Evolutionary conservation across 192 early-diverging fungal genomes (phyloP).

Genomic region (Coemansia sp.): DNA sequence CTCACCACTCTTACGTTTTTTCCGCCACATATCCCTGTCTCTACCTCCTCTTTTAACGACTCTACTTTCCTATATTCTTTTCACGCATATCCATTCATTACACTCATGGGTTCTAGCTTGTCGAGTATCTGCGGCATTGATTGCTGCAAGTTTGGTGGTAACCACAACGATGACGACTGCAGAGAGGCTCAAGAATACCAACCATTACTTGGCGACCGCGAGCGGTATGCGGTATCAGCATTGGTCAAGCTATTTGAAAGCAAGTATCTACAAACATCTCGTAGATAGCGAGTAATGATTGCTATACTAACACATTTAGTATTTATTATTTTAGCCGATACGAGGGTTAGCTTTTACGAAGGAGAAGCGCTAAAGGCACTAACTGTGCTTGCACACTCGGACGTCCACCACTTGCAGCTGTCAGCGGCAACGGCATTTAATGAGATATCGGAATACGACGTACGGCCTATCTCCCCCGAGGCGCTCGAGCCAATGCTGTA

Average conservation of each 20-base stretch:
- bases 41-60: not conserved
- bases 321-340: slow-evolving; percentile 12
- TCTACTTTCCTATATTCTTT: not conserved
- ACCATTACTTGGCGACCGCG: slow-evolving; percentile 29
- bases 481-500: slow-evolving; percentile 74
- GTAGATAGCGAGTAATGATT: not conserved
- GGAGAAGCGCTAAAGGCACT: slow-evolving; percentile 74
- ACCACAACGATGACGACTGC: not conserved
- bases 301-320: not conserved
- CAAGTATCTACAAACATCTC: not conserved
- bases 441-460: slow-evolving; percentile 85
- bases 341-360: slow-evolving; percentile 66
- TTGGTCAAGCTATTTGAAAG: slow-evolving; percentile 48
- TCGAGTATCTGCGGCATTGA: not conserved
- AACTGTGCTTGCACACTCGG: slow-evolving; percentile 80
- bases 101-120: slow-evolving; percentile 3
- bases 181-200: slow-evolving; percentile 20
- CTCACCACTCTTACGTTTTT: not conserved
- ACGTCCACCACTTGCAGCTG: slow-evolving; percentile 79
- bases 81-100: not conserved
- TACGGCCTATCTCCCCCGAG: slow-evolving; percentile 66
- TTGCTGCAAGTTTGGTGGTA: not conserved
- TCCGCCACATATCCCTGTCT: not conserved
- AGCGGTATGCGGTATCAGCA: slow-evolving; percentile 41
- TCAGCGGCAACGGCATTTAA: slow-evolving; percentile 87